phyloP scores from a whole-genome alignment of 495 filamentous ascomycete genomes.

The Daldinia childiae region DNA sequence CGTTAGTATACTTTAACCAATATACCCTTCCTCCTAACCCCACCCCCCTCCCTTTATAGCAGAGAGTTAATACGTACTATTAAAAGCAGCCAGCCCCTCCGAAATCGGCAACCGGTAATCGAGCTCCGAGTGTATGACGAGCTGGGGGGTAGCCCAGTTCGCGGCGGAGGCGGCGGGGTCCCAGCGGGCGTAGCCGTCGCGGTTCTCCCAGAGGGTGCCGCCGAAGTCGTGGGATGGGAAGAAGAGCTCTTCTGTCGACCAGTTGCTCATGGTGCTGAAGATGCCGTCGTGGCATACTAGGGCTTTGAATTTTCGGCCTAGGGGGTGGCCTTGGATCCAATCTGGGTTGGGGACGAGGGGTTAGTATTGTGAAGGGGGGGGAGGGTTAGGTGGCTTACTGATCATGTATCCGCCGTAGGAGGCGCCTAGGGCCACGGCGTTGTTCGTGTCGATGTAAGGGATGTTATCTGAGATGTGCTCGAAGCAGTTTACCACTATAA shows the following conservation, averaged over 20 bases:
- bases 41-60: too few relatives aligned
- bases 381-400: conserved; percentile 51
- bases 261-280: conserved; percentile 79
- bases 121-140: conserved; percentile 90
- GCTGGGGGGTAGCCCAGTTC: conserved; percentile 83
- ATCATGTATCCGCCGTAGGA: conserved; percentile 92
- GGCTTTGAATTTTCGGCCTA: conserved; percentile 85
- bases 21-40: too few relatives aligned
- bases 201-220: conserved; percentile 78
- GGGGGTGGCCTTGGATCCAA: conserved; percentile 75
- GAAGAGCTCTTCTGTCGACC: conserved; percentile 86
- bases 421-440: conserved; percentile 84
- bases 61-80: conserved; percentile 48
- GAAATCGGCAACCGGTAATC: conserved; percentile 88
- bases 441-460: conserved; percentile 75
- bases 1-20: too few relatives aligned
- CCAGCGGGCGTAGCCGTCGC: conserved; percentile 80
- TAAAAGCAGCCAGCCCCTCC: conserved; percentile 88
- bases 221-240: conserved; percentile 86
- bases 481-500: conserved; percentile 73
- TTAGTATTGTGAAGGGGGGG: conserved; percentile 18
- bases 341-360: conserved; percentile 48
- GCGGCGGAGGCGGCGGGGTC: conserved; percentile 74
- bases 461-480: conserved; percentile 78
- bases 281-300: conserved; percentile 92